Evolutionary conservation across 2,329 filamentous ascomycete species (phyloP), one percentile per base, ranked within the genome.

Genomic region (Lasiodiplodia theobromae): DNA sequence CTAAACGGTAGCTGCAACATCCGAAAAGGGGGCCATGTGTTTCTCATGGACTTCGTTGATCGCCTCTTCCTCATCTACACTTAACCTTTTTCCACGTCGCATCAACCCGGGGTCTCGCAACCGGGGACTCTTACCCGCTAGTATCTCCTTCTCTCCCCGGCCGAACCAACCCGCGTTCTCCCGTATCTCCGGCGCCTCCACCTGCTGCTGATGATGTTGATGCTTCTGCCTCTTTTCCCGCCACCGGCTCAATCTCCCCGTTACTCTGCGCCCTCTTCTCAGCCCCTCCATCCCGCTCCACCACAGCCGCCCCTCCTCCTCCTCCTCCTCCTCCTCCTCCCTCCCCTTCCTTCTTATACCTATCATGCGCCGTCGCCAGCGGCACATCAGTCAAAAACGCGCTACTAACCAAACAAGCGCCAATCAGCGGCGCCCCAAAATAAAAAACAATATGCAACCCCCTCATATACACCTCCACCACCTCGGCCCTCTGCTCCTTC

Each of bases 341-440:
- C 31, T 4, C 37, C 8, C 37, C 47, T 5, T 51, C 60, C 18
- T 64, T 64, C 44, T 64, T 64, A 18, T 64, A 64, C 47, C 31
- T 10, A 40, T 64, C 60, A 52, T 64, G 60, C 60, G 60, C 60
- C 44, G 60, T 64, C 25, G 60, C 60, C 16, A 64, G 60, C 25
- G 44, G 44, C 44, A 64, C 60, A 6, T 64, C 60, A 14, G 28
- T 49, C 47, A 64, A 52, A n/a, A 52, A 64, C n/a, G 21, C 47
- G 25, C 44, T 64, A 14, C 60, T 64, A n/a, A 64, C 28, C 28
- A 64, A 64, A 38, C 60, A 64, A 11, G 60, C 60, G 2, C 60
- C 60, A 1, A 64, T 64, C 12, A 64, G 21, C 60, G 60, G 60
- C 60, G 60, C 60, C 3, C 60, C 60, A 10, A 64, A 14, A 5